phyloP scores from a whole-genome alignment of 225 moss, liverwort and hornwort species.

The Sphagnum tenellum region DNA sequence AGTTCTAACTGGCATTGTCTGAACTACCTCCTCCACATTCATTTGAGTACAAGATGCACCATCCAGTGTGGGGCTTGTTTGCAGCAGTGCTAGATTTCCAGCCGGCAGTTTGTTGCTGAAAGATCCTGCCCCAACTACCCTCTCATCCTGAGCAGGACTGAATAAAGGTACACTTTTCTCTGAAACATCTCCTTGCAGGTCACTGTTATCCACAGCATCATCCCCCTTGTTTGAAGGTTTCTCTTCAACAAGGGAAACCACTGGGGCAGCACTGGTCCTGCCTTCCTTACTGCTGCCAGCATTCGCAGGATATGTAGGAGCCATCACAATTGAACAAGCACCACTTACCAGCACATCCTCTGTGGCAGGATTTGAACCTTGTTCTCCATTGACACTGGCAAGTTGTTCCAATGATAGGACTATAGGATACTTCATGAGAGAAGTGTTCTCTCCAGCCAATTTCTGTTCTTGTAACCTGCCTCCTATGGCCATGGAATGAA shows the following conservation, averaged over 20 bases:
- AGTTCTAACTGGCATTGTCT: too few relatives aligned
- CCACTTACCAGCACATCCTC: neutral
- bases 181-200: neutral
- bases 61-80: neutral
- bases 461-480: too few relatives aligned
- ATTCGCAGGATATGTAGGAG: neutral
- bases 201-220: constrained; percentile 1
- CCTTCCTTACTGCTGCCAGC: neutral
- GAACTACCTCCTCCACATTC: too few relatives aligned
- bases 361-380: neutral
- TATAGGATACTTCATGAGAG: neutral
- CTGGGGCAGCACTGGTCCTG: neutral
- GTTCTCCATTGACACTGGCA: neutral
- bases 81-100: neutral
- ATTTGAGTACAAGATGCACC: neutral
- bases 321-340: neutral
- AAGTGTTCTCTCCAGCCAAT: neutral
- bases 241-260: neutral
- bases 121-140: neutral
- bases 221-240: neutral
- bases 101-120: neutral
- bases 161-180: neutral
- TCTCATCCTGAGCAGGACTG: neutral
- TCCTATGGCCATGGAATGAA: neutral
- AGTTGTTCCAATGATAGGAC: neutral